A percentile compares a stretch with the other conserved stretches of the same genome.
These are phyloP conservation scores for Aspergillus homomorphus DNA, from an alignment of 495 filamentous ascomycete genomes.

Conservation along the genomic window DNA sequence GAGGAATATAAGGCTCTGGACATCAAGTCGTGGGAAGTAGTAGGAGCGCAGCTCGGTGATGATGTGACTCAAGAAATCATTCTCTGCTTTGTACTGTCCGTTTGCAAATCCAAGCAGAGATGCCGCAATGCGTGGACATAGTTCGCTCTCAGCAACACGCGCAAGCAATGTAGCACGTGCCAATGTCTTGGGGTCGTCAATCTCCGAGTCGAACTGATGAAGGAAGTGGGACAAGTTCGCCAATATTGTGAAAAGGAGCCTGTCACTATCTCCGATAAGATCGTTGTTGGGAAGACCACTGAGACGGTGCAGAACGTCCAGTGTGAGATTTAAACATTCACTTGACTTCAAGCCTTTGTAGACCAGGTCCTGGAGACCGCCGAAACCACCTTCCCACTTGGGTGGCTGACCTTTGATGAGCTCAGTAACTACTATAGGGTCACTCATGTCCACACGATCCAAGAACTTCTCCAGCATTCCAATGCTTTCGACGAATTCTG, in stretches of 20 bases:
- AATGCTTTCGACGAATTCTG: slow-evolving; percentile 86
- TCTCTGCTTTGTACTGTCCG: slow-evolving; percentile 62
- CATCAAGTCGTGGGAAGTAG: slow-evolving; percentile 82
- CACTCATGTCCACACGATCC: slow-evolving; percentile 75
- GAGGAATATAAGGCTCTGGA: slow-evolving; percentile 79
- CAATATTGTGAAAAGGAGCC: slow-evolving; percentile 77
- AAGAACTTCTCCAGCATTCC: slow-evolving; percentile 89
- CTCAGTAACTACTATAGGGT: slow-evolving; percentile 60
- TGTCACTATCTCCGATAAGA: slow-evolving; percentile 75
- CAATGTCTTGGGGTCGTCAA: slow-evolving; percentile 51
- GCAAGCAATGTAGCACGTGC: slow-evolving; percentile 67
- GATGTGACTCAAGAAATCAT: slow-evolving; percentile 74
- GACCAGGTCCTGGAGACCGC: slow-evolving; percentile 78
- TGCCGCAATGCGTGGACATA: slow-evolving; percentile 43
- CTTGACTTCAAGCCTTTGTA: slow-evolving; percentile 94
- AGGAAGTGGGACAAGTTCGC: slow-evolving; percentile 91
- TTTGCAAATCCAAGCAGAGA: slow-evolving; percentile 68
- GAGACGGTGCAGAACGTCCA: slow-evolving; percentile 74
- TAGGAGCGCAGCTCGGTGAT: slow-evolving; percentile 71
- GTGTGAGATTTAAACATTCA: slow-evolving; percentile 67
- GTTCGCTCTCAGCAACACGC: slow-evolving; percentile 66
- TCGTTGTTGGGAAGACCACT: slow-evolving; percentile 74
- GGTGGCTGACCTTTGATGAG: slow-evolving; percentile 75
- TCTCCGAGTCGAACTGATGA: slow-evolving; percentile 66
- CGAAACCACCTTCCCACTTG: slow-evolving; percentile 87